These are phyloP conservation scores for Phytopythium aichiense DNA, from an alignment of 352 stramenopile genomes.

Conservation along the genomic window DNA sequence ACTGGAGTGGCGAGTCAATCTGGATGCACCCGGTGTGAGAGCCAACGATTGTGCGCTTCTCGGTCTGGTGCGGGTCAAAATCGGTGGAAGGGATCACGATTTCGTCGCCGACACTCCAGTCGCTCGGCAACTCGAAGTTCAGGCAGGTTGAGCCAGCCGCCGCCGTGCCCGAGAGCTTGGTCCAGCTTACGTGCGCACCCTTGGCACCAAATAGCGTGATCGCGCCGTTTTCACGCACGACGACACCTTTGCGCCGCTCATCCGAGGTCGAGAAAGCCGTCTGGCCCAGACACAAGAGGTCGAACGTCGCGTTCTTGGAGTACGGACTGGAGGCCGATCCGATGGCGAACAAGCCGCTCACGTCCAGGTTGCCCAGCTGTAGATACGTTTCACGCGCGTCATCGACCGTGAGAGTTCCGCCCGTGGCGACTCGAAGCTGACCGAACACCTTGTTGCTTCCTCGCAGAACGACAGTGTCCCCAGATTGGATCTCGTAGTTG, in stretches of 20 bases:
- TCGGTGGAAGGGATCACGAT: constrained; percentile 41
- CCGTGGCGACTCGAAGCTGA: constrained; percentile 16
- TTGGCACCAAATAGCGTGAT: constrained; percentile 31
- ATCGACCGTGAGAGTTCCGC: constrained; percentile 18
- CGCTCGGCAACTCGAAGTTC: constrained; percentile 13
- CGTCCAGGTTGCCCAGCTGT: constrained; percentile 23
- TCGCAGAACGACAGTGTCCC: constrained; percentile 23
- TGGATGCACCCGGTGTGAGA: constrained; percentile 16
- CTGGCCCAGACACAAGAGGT: constrained; percentile 20
- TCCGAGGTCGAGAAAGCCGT: constrained; percentile 11
- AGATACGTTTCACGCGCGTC: constrained; percentile 14
- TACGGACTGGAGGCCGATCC: constrained; percentile 24
- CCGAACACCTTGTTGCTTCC: constrained; percentile 24
- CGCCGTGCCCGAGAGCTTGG: constrained; percentile 15
- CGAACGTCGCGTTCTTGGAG: constrained; percentile 27
- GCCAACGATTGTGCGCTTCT: constrained; percentile 28
- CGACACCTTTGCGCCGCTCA: constrained; percentile 32
- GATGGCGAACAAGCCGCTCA: constrained; percentile 26
- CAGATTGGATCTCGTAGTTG: constrained; percentile 14
- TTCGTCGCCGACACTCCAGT: constrained; percentile 34
- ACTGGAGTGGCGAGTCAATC: constrained; percentile 25
- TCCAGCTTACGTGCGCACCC: constrained; percentile 27
- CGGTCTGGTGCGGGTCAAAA: constrained; percentile 31
- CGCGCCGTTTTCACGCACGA: constrained; percentile 24
- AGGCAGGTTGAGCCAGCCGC: constrained; percentile 19